Evolutionary conservation across 1,284 basidiomycete species (phyloP), one percentile per base, ranked within the genome.

Genomic region (Boletus chippewaensis): DNA sequence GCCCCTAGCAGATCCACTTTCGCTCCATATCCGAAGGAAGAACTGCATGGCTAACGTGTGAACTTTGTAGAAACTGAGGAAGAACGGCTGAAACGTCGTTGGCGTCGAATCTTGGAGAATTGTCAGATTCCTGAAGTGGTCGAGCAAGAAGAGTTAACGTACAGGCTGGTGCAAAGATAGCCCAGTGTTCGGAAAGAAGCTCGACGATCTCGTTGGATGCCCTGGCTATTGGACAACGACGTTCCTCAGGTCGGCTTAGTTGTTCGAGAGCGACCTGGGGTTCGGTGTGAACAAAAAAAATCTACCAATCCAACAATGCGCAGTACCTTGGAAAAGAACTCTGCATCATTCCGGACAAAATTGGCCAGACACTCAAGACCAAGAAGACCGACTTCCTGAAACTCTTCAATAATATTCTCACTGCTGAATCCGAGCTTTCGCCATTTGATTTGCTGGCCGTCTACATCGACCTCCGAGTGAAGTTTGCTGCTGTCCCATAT

Each of bases 1-100:
- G 28, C 76, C 82, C 8, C 70, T 67, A 9, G 86, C 84, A 1
- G 95, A 91, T 32, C 88, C 87, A 57, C 90, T 92, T 68, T 97
- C 94, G 61, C 80, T 83, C 94, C 94, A 98, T 86, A 98, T 95
- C 55, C 91, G 81, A 26, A 94, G 71, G 73, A 96, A 96, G 74
- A 97, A 96, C 50, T 83, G 83, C 26, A 90, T 81, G 2, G 89
- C 88, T 4, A 95, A 73, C 6, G 79, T 74, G 68, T 98, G 95
- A 10, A 95, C 84, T 53, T 81, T 83, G 58, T 80, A 78, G 64
- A 95, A 91, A 60, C 91, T 89, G 54, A 97, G 77, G 67, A 97
- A 86, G 72, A 94, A 93, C 0, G 92, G 91, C 59, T 91, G 87
- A 69, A 91, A 95, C 1, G 84, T 80, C 1, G 88, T 86, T 4